Evolutionary conservation across 352 stramenopile genomes (phyloP), one percentile per base, ranked within the genome.

Genomic region (Pythium sukuiense): DNA sequence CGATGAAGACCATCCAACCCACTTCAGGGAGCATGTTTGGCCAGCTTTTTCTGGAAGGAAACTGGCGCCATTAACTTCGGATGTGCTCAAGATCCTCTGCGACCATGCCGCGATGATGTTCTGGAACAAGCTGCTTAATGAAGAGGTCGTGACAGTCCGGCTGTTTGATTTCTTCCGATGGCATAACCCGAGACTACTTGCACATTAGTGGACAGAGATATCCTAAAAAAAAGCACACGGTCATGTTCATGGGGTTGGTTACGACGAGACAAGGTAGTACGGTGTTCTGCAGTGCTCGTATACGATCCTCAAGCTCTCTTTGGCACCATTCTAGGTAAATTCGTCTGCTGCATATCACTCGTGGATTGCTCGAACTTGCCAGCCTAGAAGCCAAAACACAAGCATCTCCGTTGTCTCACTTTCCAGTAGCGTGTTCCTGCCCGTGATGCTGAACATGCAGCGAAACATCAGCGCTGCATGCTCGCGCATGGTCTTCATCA

Each of bases 61-160:
- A 1, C 29, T 71, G 49, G 61, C 33, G 41, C 54, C 65, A n/a
- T 46, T 72, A 8, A 72, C 65, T 1, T 20, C 59, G 2, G 54
- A 72, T 0, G 33, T 64, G n/a, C n/a, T 63, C 26, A 35, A 67
- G 59, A 55, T 59, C 30, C 45, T 67, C 9, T 35, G 55, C 4
- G 55, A 64, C 45, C 65, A 67, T 41, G 39, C 32, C 8, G 61
- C 56, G 35, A 24, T 64, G 27, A 24, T 72, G 50, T 71, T 71
- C 54, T 45, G 49, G 16, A 63, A 63, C 30, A 24, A n/a, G 14
- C 33, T 63, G 5, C 57, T 63, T 2, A 11, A 55, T 20, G 57
- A 63, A 8, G 30, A 63, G 16, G 30, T 16, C 4, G 27, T 52
- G 11, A 20, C 12, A 8, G 26, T 26, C 6, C 32, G 27, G 26